A percentile compares a stretch with the other conserved stretches of the same genome.
phyloP scores from a whole-genome alignment of 345 rosid species.

The Camelina neglecta region DNA sequence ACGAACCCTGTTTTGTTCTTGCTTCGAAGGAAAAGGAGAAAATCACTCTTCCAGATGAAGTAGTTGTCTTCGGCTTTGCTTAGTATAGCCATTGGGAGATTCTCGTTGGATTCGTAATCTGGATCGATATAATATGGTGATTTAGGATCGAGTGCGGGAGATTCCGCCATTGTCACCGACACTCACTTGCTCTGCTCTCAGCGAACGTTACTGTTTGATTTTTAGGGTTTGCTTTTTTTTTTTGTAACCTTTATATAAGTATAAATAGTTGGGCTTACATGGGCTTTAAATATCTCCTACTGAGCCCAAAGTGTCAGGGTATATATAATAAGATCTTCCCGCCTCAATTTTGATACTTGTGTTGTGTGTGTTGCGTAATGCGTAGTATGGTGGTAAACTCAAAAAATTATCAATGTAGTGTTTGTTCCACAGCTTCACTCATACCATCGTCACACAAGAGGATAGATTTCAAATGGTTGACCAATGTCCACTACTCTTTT shows the following conservation, averaged over 20 bases:
- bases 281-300: neutral
- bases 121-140: neutral
- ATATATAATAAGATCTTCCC: neutral
- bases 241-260: neutral
- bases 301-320: neutral
- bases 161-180: constrained; percentile 1
- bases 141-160: neutral
- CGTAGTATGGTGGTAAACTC: too few species aligned
- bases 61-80: constrained; percentile 7
- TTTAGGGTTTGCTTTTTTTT: neutral
- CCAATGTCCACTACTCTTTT: constrained; percentile 3
- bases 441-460: neutral
- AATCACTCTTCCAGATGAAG: constrained; percentile 8
- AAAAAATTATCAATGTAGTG: neutral
- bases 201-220: neutral
- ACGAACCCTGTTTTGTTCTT: too few species aligned
- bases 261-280: neutral
- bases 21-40: neutral
- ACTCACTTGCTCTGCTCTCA: neutral
- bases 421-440: neutral
- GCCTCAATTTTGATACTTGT: neutral
- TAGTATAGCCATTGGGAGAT: neutral
- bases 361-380: neutral
- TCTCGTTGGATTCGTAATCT: neutral
- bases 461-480: neutral